Percentiles rank a stretch among this genome's conserved stretches.
phyloP scores from a whole-genome alignment of 1,139 yeast genomes.

The Pneumocystis canis region DNA sequence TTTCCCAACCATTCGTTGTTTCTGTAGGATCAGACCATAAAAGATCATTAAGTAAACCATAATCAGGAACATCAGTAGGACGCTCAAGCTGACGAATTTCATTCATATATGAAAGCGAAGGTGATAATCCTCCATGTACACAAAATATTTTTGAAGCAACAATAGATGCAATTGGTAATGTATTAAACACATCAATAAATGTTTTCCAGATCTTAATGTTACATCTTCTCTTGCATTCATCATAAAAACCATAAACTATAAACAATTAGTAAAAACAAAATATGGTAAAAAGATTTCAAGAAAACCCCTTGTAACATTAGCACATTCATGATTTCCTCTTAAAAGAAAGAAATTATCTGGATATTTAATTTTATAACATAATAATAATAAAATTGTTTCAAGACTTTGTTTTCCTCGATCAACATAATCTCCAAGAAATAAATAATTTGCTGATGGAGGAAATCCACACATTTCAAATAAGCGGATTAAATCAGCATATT shows the following conservation, averaged over 20 bases:
- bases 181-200: constrained; percentile 85
- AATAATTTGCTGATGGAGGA: constrained; percentile 89
- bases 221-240: constrained; percentile 89
- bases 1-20: constrained; percentile 92
- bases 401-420: constrained; percentile 91
- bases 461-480: constrained; percentile 92
- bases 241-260: constrained; percentile 84
- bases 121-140: constrained; percentile 93
- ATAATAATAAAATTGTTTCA: constrained; percentile 69
- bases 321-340: constrained; percentile 95
- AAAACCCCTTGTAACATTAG: constrained; percentile 51
- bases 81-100: constrained; percentile 82
- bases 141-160: constrained; percentile 94
- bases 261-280: constrained; percentile 17
- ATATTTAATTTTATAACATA: constrained; percentile 87
- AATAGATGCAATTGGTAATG: constrained; percentile 86
- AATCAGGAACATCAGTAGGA: constrained; percentile 95
- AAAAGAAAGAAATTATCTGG: constrained; percentile 89
- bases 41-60: constrained; percentile 78
- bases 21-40: constrained; percentile 97
- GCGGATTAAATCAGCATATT: constrained; percentile 78
- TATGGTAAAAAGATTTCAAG: not conserved
- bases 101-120: constrained; percentile 78
- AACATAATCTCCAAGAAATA: constrained; percentile 89
- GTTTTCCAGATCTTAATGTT: constrained; percentile 87